These are phyloP conservation scores for Entamoeba dispar DNA, from an alignment of 208 protist genomes.

Conservation along the genomic window DNA sequence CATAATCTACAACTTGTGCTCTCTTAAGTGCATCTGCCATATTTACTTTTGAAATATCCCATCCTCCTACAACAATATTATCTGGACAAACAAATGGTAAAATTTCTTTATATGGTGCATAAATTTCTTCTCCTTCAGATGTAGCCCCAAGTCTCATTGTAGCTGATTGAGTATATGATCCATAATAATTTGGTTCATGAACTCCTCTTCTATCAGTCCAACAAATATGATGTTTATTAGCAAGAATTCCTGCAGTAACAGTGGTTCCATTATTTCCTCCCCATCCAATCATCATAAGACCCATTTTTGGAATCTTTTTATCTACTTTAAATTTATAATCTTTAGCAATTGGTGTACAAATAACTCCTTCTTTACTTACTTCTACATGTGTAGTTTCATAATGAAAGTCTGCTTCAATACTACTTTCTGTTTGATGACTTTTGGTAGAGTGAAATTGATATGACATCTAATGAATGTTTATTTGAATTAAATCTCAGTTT, in stretches of 20 bases:
- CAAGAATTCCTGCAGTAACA: slow-evolving; percentile 71
- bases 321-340: not conserved
- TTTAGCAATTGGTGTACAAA: not conserved
- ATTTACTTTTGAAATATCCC: slow-evolving; percentile 77
- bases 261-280: slow-evolving; percentile 97
- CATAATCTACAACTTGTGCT: slow-evolving; percentile 68
- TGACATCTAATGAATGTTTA: not conserved
- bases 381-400: not conserved
- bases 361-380: not conserved
- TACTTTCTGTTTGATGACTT: not conserved
- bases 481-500: not conserved
- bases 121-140: slow-evolving; percentile 56
- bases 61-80: slow-evolving; percentile 79
- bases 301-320: not conserved
- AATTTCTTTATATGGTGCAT: too few relatives aligned
- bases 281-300: slow-evolving; percentile 74
- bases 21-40: slow-evolving; percentile 74
- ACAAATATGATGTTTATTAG: slow-evolving; percentile 61
- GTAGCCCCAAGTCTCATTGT: slow-evolving; percentile 66
- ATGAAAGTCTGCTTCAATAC: not conserved
- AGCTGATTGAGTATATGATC: slow-evolving; percentile 75
- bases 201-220: slow-evolving; percentile 70
- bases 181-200: slow-evolving; percentile 77
- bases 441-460: not conserved
- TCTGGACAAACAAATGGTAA: slow-evolving; percentile 86